Evolutionary conservation across 2,329 filamentous ascomycete genomes (phyloP).

Genomic region (Chaetomium globosum): DNA sequence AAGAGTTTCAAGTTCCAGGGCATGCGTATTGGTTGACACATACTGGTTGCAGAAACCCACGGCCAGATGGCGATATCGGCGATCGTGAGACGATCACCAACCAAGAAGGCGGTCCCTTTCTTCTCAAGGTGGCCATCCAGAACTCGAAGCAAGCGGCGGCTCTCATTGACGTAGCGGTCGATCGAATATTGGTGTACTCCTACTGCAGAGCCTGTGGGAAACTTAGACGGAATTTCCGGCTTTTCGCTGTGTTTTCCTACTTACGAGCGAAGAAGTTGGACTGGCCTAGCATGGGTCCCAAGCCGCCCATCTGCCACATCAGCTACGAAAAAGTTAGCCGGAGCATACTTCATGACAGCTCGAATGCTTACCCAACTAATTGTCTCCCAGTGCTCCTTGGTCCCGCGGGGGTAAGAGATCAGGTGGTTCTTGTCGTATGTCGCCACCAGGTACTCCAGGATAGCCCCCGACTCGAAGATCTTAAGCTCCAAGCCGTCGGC

Average conservation of each 20-base stretch:
- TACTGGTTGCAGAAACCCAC: slow-evolving; percentile 9
- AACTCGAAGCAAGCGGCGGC: slow-evolving; percentile 19
- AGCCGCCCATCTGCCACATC: slow-evolving; percentile 75
- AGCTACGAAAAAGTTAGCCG: slow-evolving; percentile 43
- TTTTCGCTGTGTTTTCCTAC: slow-evolving; percentile 29
- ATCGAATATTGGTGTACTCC: slow-evolving; percentile 7
- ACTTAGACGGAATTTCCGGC: not conserved
- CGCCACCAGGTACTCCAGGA: slow-evolving; percentile 52
- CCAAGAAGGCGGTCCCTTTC: slow-evolving; percentile 9
- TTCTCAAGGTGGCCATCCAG: slow-evolving; percentile 16
- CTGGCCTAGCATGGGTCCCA: slow-evolving; percentile 81
- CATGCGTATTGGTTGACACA: not conserved
- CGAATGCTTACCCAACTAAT: slow-evolving; percentile 65
- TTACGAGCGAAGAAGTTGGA: slow-evolving; percentile 74
- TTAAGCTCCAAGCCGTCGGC: slow-evolving; percentile 58
- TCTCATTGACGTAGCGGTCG: slow-evolving; percentile 13
- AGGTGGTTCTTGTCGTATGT: slow-evolving; percentile 48
- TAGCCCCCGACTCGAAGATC: slow-evolving; percentile 53
- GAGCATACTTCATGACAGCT: not conserved
- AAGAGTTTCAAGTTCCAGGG: not conserved
- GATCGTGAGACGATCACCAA: slow-evolving; percentile 23
- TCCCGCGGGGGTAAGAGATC: slow-evolving; percentile 43
- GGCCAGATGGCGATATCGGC: slow-evolving; percentile 24
- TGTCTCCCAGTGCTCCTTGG: slow-evolving; percentile 64
- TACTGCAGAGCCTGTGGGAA: slow-evolving; percentile 4